Evolutionary conservation across 805 yeast genomes (phyloP), one percentile per base, ranked within the genome.

Genomic region (Cyberlindnera japonica): DNA sequence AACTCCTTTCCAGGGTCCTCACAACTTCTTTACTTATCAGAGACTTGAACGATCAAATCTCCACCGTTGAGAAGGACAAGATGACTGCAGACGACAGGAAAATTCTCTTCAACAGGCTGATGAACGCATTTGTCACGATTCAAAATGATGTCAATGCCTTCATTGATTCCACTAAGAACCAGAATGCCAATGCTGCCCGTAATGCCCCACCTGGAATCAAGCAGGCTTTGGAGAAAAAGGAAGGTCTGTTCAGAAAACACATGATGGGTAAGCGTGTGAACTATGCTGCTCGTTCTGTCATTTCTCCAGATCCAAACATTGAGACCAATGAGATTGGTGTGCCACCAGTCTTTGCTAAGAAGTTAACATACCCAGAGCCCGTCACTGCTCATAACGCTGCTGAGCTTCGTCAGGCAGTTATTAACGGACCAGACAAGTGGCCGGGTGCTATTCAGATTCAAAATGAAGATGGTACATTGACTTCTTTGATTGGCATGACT

Each of bases 191-290:
- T 33, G 81, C 81, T 18, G 77, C 81, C 48, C 65, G 77, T 36
- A 55, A 57, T 24, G 90, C 96, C 19, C 75, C 78, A 28, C 99
- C 99, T 3, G 99, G 99, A 70, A 79, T 93, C 57, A 93, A 93
- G 63, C 99, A 93, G 71, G 95, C 96, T 10, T 72, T 93, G 58
- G 99, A 93, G 66, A 91, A 93, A 80, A 93, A 93, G 63, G 99
- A 93, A 67, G 99, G 99, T 62, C 72, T 91, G 50, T 93, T 93
- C 74, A 80, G 99, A 72, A 93, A 91, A 63, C 96, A 93, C 61
- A 93, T 93, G 99, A 93, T 93, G 99, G 99, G 99, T 62, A 93
- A 93, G 74, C 89, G 99, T 72, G 99, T 93, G 45, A 95, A 93
- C 64, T 91, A 87, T 59, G 96, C 98, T 39, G 99, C 99, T 37